Base-by-base conservation (phyloP, 2,329 filamentous ascomycete genomes). In the Arthrobotrys sinensis region DNA sequence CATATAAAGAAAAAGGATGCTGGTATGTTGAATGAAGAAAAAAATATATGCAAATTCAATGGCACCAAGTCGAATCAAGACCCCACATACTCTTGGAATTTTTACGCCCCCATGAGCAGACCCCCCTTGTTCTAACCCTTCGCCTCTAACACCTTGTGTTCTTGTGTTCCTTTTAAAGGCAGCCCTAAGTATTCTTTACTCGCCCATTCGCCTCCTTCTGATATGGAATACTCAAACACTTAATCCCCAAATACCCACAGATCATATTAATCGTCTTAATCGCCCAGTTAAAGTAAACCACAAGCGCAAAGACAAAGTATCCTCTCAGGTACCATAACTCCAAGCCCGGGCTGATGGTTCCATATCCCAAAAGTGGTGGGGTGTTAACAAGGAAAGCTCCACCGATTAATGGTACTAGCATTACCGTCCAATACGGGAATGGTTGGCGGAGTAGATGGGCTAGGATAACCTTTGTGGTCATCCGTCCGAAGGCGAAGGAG, bases 391-490 rank as follows among this genome's bases (percentile, higher is more conserved):
- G 86, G 1, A 95, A 82, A 5, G 94, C 94, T 66, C 96, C 96
- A 63, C 92, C 92, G 57, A 97, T 88, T 45, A 99, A 90, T 6
- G 96, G 96, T 38, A 89, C 90, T 43, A 98, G 88, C 89, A 98
- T 92, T 60, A 96, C 89, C 10, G 96, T 98, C 94, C 94, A 98
- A 88, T 93, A 96, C 0, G 96, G 96, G 85, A 98, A 99, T 2
- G 95, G 93, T 84, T 98, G 96, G 80, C 90, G 90, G 1, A 96
- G 96, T 64, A 99, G 87, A 85, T 99, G 96, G 1, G 96, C 95
- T 16, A 99, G 90, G 83, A 99, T 99, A 85, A 98, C 98, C 87
- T 98, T 99, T 45, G 96, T 99, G 0, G 96, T 98, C 91, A 99
- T 94, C 81, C 96, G 92, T 40, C 96, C 96, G 84, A 99, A 98